Percentiles rank a stretch among this genome's conserved stretches.
Conservation (phyloP, 768 basidiomycete genomes). For the Mycena indigotica region DNA sequence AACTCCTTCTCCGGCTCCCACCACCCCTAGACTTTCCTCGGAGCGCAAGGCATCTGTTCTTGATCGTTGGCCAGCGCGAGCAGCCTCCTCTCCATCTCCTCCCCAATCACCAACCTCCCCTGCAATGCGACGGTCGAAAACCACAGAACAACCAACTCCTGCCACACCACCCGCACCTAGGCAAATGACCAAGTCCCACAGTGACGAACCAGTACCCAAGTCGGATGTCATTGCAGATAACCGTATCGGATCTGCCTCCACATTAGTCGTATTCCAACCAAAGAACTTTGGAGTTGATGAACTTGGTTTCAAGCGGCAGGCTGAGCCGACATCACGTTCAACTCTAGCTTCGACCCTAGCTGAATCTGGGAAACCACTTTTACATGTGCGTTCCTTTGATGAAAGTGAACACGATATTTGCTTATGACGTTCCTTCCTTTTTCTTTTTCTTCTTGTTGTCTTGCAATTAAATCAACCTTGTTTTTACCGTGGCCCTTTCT, state of each 20-base stretch:
- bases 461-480: constrained; percentile 33
- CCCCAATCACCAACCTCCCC: constrained; percentile 24
- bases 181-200: constrained; percentile 19
- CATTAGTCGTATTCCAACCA: constrained; percentile 64
- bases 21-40: neutral
- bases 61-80: constrained; percentile 62
- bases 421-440: constrained; percentile 34
- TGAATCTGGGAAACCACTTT: constrained; percentile 64
- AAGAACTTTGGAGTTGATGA: constrained; percentile 43
- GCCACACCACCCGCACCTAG: neutral
- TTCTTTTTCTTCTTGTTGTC: constrained; percentile 10
- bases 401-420: constrained; percentile 47
- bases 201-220: constrained; percentile 19
- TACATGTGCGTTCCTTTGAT: constrained; percentile 87
- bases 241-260: constrained; percentile 72
- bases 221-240: constrained; percentile 26
- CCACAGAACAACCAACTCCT: constrained; percentile 26
- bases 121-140: constrained; percentile 26
- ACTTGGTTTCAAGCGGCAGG: constrained; percentile 45
- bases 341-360: constrained; percentile 36
- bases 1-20: constrained; percentile 37
- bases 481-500: constrained; percentile 29
- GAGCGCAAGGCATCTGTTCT: constrained; percentile 56
- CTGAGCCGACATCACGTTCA: constrained; percentile 25
- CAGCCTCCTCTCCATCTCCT: constrained; percentile 42